A percentile compares a stretch with the other conserved stretches of the same genome.
Evolutionary conservation across 192 early-diverging fungal genomes (phyloP).

Genomic region (Backusella sp.): DNA sequence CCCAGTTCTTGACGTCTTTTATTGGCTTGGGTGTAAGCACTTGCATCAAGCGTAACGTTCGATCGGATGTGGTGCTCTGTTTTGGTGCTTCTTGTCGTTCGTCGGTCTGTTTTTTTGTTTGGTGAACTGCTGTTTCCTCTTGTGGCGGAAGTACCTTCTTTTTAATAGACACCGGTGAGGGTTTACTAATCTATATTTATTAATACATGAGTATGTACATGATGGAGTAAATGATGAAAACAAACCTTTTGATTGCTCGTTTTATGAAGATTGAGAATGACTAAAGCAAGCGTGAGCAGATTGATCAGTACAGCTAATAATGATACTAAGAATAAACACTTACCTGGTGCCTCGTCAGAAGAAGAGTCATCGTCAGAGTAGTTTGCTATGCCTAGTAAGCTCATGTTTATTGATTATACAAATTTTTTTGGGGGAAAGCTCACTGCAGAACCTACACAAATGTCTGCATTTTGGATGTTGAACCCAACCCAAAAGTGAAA

Average conservation of each 20-base stretch:
- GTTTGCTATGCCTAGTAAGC: conserved; percentile 21
- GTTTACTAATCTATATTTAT: conserved; percentile 4
- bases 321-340: background rate
- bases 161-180: background rate
- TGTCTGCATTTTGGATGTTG: background rate
- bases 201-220: background rate
- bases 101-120: background rate
- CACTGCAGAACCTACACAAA: background rate
- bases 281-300: no score
- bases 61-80: background rate
- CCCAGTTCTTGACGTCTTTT: conserved; percentile 51
- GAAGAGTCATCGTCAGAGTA: conserved; percentile 35
- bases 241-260: background rate
- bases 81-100: background rate
- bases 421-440: background rate
- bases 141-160: background rate
- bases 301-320: background rate
- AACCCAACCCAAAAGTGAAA: background rate
- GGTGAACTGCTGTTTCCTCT: background rate
- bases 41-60: background rate
- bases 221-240: background rate
- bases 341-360: conserved; percentile 17
- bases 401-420: background rate
- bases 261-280: background rate
- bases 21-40: conserved; percentile 48